Evolutionary conservation across 768 basidiomycete genomes (phyloP).

Genomic region (Gloeostereum incarnatum): DNA sequence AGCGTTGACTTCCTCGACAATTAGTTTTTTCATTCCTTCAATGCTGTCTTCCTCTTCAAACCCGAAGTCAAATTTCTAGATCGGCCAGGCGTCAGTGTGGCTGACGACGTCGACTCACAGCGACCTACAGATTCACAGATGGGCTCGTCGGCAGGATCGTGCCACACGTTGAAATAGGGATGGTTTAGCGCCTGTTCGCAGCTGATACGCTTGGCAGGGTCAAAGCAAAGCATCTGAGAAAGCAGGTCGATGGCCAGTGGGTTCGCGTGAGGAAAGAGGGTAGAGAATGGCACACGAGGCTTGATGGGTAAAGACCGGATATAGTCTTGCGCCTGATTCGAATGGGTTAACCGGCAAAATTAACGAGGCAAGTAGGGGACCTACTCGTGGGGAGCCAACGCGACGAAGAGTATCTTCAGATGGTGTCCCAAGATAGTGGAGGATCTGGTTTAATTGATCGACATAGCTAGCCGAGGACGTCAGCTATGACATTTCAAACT

Average conservation of each 20-base stretch:
- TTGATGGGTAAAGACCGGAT: conserved; percentile 97
- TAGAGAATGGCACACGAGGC: conserved; percentile 86
- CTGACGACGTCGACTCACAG: not conserved
- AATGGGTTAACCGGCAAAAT: not conserved
- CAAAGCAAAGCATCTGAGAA: conserved; percentile 87
- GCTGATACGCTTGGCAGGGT: conserved; percentile 92
- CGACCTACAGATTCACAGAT: conserved; percentile 60
- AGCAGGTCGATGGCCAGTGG: conserved; percentile 91
- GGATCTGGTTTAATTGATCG: conserved; percentile 95
- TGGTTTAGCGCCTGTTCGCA: conserved; percentile 95
- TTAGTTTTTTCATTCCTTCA: conserved; percentile 94
- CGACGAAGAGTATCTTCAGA: conserved; percentile 94
- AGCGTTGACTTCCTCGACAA: conserved; percentile 82
- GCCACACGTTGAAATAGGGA: conserved; percentile 95
- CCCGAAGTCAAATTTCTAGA: conserved; percentile 91
- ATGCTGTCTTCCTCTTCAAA: conserved; percentile 97
- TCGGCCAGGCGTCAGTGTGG: conserved; percentile 3
- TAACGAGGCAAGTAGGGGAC: conserved; percentile 13
- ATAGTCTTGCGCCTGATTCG: conserved; percentile 86
- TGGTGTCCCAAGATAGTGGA: conserved; percentile 97
- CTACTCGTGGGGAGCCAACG: conserved; percentile 88
- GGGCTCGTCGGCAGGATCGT: conserved; percentile 94
- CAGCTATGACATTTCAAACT: not conserved
- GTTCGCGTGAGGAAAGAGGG: conserved; percentile 90
- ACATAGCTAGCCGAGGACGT: conserved; percentile 58